Percentiles rank a stretch among this genome's conserved stretches.
Conservation (phyloP, 148 eudicot genomes). For the Bassia scoparia region DNA sequence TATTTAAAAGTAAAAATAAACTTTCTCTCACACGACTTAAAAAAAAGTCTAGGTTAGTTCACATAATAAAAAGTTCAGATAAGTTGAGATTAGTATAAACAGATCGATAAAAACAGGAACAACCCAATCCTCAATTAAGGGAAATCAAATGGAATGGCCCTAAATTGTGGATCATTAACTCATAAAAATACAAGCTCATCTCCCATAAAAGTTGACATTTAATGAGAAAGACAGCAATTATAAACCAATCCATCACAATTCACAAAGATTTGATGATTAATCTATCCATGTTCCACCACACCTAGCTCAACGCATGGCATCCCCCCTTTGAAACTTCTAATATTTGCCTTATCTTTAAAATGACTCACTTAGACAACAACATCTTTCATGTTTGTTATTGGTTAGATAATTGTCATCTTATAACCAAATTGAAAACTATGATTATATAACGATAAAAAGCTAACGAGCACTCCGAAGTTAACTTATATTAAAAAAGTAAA, state of each 20-base stretch:
- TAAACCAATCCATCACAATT: background rate
- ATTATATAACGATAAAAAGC: no score
- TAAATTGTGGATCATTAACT: background rate
- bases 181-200: background rate
- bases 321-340: background rate
- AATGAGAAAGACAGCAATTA: slow-evolving; percentile 4
- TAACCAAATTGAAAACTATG: background rate
- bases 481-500: no score
- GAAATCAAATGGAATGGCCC: background rate
- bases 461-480: no score
- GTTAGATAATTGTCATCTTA: no score
- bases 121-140: background rate
- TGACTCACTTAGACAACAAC: background rate
- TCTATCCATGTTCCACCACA: slow-evolving; percentile 4
- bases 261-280: background rate
- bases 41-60: no score
- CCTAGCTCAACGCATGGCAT: background rate
- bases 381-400: background rate
- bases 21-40: no score
- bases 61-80: no score
- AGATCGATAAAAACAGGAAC: background rate
- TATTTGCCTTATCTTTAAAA: background rate
- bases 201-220: background rate
- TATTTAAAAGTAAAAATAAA: no score
- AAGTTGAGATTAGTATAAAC: no score